phyloP scores from a whole-genome alignment of 176 grass and related monocot species.

The Triticum turgidum region DNA sequence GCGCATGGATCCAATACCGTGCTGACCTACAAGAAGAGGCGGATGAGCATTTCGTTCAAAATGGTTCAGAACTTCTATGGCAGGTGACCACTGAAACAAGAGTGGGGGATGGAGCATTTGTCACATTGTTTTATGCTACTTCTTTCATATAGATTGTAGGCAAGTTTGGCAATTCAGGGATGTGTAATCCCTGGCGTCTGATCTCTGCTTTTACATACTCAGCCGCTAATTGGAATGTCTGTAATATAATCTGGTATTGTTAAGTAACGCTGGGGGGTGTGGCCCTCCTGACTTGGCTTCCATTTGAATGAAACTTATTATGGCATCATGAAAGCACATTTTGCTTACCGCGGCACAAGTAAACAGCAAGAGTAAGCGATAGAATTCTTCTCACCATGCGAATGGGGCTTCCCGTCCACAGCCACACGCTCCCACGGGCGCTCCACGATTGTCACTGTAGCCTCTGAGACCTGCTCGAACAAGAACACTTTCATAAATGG shows the following conservation, averaged over 20 bases:
- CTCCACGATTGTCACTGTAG: constrained; percentile 68
- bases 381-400: constrained; percentile 57
- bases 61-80: background rate
- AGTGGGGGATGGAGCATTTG: background rate
- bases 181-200: background rate
- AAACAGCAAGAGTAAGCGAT: background rate
- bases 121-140: background rate
- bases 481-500: background rate
- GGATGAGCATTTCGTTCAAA: background rate
- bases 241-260: background rate
- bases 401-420: constrained; percentile 70
- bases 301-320: too few relatives aligned
- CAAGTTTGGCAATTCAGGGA: background rate
- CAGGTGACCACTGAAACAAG: background rate
- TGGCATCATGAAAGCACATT: too few relatives aligned
- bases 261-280: background rate
- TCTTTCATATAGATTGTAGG: background rate
- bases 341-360: background rate
- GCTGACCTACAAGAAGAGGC: background rate
- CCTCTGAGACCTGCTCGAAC: constrained; percentile 56
- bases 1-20: background rate
- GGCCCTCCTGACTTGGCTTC: too few relatives aligned
- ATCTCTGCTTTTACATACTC: background rate
- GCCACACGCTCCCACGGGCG: constrained; percentile 88
- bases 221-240: background rate